phyloP scores from a whole-genome alignment of 2,329 filamentous ascomycete species.

The Neopestalotiopsis clavispora region DNA sequence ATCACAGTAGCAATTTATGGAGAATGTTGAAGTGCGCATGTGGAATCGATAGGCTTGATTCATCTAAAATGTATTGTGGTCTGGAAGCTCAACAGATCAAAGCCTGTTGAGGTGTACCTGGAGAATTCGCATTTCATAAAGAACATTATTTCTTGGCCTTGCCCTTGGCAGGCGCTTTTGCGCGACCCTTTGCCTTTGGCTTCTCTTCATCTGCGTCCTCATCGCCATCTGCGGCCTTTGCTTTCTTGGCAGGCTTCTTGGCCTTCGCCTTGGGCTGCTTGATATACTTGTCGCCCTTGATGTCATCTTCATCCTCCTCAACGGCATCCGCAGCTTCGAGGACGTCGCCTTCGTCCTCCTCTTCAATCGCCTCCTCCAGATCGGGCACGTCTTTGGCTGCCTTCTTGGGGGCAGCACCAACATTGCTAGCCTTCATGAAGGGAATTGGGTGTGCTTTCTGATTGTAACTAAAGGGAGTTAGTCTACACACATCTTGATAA shows the following conservation, averaged over 20 bases:
- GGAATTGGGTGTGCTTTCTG: slow-evolving; percentile 84
- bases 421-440: slow-evolving; percentile 90
- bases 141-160: slow-evolving; percentile 36
- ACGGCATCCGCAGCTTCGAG: slow-evolving; percentile 64
- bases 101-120: background rate
- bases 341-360: slow-evolving; percentile 77
- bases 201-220: slow-evolving; percentile 56
- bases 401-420: slow-evolving; percentile 73
- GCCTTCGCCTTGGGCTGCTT: slow-evolving; percentile 80
- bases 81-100: no score
- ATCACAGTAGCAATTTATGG: no score
- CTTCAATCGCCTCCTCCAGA: slow-evolving; percentile 93
- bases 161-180: slow-evolving; percentile 32
- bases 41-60: no score
- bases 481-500: slow-evolving; percentile 10
- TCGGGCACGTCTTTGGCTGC: slow-evolving; percentile 80
- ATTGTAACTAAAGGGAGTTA: slow-evolving; percentile 71
- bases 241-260: slow-evolving; percentile 55
- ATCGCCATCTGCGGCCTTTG: slow-evolving; percentile 45
- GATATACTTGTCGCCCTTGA: slow-evolving; percentile 96
- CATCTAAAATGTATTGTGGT: no score
- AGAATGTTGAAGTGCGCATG: no score
- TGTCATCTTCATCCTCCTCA: slow-evolving; percentile 75
- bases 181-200: slow-evolving; percentile 52
- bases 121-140: background rate